These are phyloP conservation scores for Ceriops decandra DNA, from an alignment of 345 rosid genomes.

Conservation along the genomic window DNA sequence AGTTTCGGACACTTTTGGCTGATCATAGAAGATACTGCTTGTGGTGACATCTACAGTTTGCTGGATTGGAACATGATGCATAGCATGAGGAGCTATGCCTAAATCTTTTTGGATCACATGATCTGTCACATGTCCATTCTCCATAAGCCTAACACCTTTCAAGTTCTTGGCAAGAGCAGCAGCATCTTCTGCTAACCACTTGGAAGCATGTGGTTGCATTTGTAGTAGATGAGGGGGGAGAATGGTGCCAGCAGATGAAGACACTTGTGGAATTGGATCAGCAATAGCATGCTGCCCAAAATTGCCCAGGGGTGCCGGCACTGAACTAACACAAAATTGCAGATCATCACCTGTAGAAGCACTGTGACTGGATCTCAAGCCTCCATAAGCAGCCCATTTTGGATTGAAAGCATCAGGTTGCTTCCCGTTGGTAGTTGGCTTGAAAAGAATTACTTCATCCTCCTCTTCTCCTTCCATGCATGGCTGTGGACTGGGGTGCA, in stretches of 20 bases:
- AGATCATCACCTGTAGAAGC: conserved; percentile 40
- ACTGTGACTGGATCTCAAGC: conserved; percentile 39
- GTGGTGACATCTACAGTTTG: conserved; percentile 39
- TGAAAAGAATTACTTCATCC: conserved; percentile 93
- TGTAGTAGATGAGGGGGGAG: conserved; percentile 41
- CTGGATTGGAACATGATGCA: conserved; percentile 35
- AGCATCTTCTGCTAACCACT: conserved; percentile 56
- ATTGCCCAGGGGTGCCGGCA: conserved; percentile 42
- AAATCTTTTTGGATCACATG: conserved; percentile 48
- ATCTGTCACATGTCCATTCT: conserved; percentile 51
- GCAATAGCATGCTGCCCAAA: conserved; percentile 33
- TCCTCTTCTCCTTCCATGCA: conserved; percentile 71
- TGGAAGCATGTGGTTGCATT: conserved; percentile 41
- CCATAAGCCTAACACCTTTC: conserved; percentile 45
- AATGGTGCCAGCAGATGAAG: conserved; percentile 44
- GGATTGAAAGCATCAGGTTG: conserved; percentile 42
- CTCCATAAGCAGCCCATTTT: conserved; percentile 39
- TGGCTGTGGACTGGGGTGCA: conserved; percentile 34
- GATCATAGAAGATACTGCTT: conserved; percentile 40
- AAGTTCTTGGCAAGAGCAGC: conserved; percentile 52
- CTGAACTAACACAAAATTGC: conserved; percentile 35
- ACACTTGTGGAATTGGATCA: conserved; percentile 33
- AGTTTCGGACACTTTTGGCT: conserved; percentile 41
- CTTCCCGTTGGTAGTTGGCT: conserved; percentile 67
- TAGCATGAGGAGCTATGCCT: conserved; percentile 33